phyloP scores from a whole-genome alignment of 495 filamentous ascomycete genomes.

The Terfezia boudieri region DNA sequence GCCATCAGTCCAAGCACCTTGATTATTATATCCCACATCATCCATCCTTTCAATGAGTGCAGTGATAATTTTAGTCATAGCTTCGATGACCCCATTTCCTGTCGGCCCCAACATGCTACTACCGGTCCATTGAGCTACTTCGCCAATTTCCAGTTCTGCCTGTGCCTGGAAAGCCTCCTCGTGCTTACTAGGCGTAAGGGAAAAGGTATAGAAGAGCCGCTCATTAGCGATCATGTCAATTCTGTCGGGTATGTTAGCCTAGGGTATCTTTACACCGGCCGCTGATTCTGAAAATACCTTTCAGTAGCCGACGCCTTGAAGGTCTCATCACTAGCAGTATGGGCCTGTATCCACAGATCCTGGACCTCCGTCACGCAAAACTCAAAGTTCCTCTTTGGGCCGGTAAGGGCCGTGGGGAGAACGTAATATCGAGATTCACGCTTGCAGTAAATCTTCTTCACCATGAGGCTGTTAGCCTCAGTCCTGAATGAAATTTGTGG shows the following conservation, averaged over 20 bases:
- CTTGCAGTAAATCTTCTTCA: background rate
- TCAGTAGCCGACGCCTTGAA: slow-evolving; percentile 8
- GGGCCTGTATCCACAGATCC: slow-evolving; percentile 9
- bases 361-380: slow-evolving; percentile 10
- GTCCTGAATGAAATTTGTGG: background rate
- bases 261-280: no score
- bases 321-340: slow-evolving; percentile 5
- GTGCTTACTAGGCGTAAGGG: slow-evolving; percentile 8
- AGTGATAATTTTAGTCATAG: slow-evolving; percentile 1
- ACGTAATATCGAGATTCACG: background rate
- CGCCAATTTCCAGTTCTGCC: slow-evolving; percentile 10
- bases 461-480: background rate
- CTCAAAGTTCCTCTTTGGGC: slow-evolving; percentile 2
- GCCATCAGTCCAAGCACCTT: background rate
- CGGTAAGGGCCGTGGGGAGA: background rate
- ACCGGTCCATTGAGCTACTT: slow-evolving; percentile 10
- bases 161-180: slow-evolving; percentile 11
- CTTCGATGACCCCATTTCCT: slow-evolving; percentile 5
- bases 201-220: slow-evolving; percentile 6
- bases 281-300: slow-evolving; percentile 2
- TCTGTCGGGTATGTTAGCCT: no score
- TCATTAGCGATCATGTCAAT: background rate
- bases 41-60: slow-evolving; percentile 9
- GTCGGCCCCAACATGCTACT: slow-evolving; percentile 3
- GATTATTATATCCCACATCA: slow-evolving; percentile 12